Conservation (phyloP, 176 grass and related monocot species). For the Poa annua region DNA sequence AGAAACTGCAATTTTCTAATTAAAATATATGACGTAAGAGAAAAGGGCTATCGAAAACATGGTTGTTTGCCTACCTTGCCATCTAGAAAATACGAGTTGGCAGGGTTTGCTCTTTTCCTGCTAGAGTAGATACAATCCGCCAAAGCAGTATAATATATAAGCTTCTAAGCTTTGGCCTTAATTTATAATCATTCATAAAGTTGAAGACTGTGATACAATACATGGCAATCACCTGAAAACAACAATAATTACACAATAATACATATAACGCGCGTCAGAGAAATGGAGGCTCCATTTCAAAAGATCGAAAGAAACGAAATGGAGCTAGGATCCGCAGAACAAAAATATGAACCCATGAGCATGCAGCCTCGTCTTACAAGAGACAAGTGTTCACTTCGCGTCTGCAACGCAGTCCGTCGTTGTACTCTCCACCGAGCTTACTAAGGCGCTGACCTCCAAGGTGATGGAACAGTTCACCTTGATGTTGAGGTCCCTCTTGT, state of each 20-base stretch:
- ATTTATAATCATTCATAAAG: not conserved
- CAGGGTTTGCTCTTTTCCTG: constrained; percentile 2
- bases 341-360: not conserved
- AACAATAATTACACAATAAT: not conserved
- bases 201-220: not conserved
- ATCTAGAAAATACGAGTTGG: constrained; percentile 21
- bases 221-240: not conserved
- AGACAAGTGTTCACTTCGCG: constrained; percentile 40
- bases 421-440: constrained; percentile 38
- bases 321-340: not conserved
- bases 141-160: not conserved
- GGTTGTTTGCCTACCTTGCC: constrained; percentile 42
- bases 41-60: not conserved
- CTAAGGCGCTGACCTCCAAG: constrained; percentile 41
- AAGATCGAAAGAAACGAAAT: not conserved
- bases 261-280: not conserved
- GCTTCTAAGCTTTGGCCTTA: not conserved
- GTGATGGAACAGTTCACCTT: constrained; percentile 71
- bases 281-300: not conserved
- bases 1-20: not conserved
- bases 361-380: not conserved
- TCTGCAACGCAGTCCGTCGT: constrained; percentile 38
- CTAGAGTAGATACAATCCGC: not conserved
- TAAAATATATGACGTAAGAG: not conserved
- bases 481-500: constrained; percentile 75